phyloP scores from a whole-genome alignment of 2,329 filamentous ascomycete genomes.

The Lithohypha guttulata region DNA sequence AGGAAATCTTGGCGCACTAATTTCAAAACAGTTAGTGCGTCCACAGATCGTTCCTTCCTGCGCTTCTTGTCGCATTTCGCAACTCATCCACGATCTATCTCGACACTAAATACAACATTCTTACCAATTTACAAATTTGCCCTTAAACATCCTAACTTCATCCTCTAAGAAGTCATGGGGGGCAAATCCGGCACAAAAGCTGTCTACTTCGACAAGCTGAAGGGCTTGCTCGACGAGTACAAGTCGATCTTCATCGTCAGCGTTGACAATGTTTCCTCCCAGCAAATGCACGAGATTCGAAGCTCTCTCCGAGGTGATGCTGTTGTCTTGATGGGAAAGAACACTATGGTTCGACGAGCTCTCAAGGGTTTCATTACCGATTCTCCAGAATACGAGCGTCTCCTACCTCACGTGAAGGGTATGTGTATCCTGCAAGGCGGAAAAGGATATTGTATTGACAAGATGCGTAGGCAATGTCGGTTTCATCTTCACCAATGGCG shows the following conservation, averaged over 20 bases:
- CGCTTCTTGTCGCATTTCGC: slow-evolving; percentile 8
- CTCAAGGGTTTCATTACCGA: slow-evolving; percentile 88
- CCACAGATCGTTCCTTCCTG: too few relatives aligned
- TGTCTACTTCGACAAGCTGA: slow-evolving; percentile 99
- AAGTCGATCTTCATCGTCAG: slow-evolving; percentile 90
- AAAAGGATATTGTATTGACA: slow-evolving; percentile 13
- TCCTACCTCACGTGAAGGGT: slow-evolving; percentile 87
- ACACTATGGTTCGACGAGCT: slow-evolving; percentile 99
- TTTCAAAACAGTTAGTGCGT: too few relatives aligned
- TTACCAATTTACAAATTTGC: slow-evolving; percentile 33
- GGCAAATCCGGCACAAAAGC: slow-evolving; percentile 91
- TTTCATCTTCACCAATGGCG: slow-evolving; percentile 98
- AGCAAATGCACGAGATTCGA: slow-evolving; percentile 99
- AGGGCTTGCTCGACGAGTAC: slow-evolving; percentile 92
- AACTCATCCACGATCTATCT: slow-evolving; percentile 23
- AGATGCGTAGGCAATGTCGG: slow-evolving; percentile 73
- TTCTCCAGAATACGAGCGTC: slow-evolving; percentile 93
- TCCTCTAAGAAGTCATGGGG: slow-evolving; percentile 90
- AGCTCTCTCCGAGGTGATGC: slow-evolving; percentile 77
- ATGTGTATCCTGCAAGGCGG: slow-evolving; percentile 9
- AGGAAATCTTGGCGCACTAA: too few relatives aligned
- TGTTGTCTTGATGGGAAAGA: slow-evolving; percentile 99
- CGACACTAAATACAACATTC: slow-evolving; percentile 21
- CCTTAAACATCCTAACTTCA: slow-evolving; percentile 99
- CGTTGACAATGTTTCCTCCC: slow-evolving; percentile 92